Evolutionary conservation across 139 green algal species (phyloP).

Genomic region (Mychonastes homosphaera): DNA sequence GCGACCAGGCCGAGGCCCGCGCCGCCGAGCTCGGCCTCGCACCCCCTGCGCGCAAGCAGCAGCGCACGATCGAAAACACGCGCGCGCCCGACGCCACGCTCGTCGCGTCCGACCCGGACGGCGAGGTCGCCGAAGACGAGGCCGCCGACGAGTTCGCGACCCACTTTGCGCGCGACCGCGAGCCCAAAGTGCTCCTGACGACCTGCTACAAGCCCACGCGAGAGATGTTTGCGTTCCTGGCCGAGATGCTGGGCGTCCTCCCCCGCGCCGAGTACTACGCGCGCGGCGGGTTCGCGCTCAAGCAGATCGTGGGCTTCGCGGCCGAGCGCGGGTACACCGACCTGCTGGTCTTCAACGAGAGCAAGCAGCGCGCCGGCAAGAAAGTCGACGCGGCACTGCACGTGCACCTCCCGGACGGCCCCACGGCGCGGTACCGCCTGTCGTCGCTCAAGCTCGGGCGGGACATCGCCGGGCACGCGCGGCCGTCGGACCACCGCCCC

Average conservation of each 20-base stretch:
- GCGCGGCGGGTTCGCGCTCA: conserved; percentile 66
- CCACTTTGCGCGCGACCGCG: conserved; percentile 43
- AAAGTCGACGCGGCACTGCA: conserved; percentile 74
- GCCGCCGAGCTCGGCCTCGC: conserved; percentile 54
- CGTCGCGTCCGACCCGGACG: conserved; percentile 58
- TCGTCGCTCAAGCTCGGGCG: conserved; percentile 62
- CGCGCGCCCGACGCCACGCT: conserved; percentile 74
- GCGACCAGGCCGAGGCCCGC: conserved; percentile 46
- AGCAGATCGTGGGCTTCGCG: conserved; percentile 84
- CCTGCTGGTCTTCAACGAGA: conserved; percentile 86
- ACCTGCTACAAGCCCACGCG: conserved; percentile 71
- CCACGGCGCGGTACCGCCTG: conserved; percentile 75
- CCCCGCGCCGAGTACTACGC: conserved; percentile 80
- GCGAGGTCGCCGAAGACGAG: conserved; percentile 69
- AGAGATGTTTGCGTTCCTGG: conserved; percentile 76
- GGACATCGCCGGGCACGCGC: conserved; percentile 78
- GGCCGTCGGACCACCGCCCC: conserved; percentile 63
- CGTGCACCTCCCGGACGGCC: conserved; percentile 81
- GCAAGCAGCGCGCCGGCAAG: too few species aligned
- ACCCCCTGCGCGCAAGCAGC: conserved; percentile 52
- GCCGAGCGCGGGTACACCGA: conserved; percentile 67
- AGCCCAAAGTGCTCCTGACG: conserved; percentile 84
- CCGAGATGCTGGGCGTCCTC: conserved; percentile 71
- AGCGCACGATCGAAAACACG: conserved; percentile 84
- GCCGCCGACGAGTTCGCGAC: conserved; percentile 84